These are phyloP conservation scores for Rubroboletus pulcherrimus DNA, from an alignment of 768 basidiomycete species.

Conservation along the genomic window DNA sequence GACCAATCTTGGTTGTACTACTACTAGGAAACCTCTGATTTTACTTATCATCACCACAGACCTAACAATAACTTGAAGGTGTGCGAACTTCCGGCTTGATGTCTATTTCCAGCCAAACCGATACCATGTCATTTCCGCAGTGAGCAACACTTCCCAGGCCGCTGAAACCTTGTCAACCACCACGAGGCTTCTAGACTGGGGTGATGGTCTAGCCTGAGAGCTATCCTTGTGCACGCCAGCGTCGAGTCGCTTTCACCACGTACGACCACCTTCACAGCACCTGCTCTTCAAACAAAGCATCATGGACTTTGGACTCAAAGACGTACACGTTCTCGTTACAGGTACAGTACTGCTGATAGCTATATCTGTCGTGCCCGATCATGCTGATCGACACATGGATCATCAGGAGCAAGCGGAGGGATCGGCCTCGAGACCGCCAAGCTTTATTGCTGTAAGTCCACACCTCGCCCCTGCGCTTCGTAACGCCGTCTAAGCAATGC, in stretches of 20 bases:
- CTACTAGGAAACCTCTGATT: not conserved
- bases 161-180: constrained; percentile 8
- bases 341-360: constrained; percentile 36
- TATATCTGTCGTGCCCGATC: not conserved
- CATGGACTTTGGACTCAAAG: constrained; percentile 57
- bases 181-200: not conserved
- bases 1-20: not conserved
- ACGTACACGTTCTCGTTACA: constrained; percentile 66
- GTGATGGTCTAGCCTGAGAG: constrained; percentile 7
- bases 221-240: constrained; percentile 6
- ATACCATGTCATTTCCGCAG: not conserved
- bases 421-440: constrained; percentile 64
- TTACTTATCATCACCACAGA: not conserved
- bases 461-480: not conserved
- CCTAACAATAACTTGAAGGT: not conserved
- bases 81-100: not conserved
- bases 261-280: not conserved
- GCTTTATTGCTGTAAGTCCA: constrained; percentile 50
- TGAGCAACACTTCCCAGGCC: constrained; percentile 13
- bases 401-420: constrained; percentile 66
- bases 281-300: not conserved
- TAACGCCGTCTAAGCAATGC: not conserved
- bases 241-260: not conserved
- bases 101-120: not conserved
- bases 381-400: not conserved